Evolutionary conservation across 495 filamentous ascomycete species (phyloP), one percentile per base, ranked within the genome.

Genomic region (Talaromyces nanjingensis): DNA sequence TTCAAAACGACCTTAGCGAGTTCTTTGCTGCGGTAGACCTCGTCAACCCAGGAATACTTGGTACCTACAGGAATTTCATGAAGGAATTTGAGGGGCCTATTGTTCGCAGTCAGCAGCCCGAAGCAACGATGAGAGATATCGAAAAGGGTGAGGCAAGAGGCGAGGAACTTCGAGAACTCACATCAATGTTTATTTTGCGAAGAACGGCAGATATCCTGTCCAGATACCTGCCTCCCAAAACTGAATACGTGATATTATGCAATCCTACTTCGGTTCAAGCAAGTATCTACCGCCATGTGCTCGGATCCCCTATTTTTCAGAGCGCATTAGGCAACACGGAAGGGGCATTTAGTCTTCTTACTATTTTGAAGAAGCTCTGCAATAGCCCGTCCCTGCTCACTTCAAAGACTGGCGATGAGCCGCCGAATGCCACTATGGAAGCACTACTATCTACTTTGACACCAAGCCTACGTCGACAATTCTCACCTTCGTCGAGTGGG

Each of bases 11-110:
- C 69, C 73, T 93, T 34, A 84, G 83, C 58, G 90, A 93, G 66
- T 92, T 92, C 74, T 91, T 85, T 70, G 85, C 83, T 22, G 89
- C 90, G 72, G 88, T 91, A 5, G 89, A 93, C 69, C 86, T 92
- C 58, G 86, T 92, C 67, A 93, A 93, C 69, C 89, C 90, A 0
- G 88, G 87, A 3, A 72, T 91, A 22, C 76, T 93, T 9, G 87
- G 87, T 29, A 85, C 79, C 20, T 86, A 87, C 69, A 81, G 85
- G 47, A 80, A 83, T 2, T 93, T 93, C 68, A 86, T 87, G 66
- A 83, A 80, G 45, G 84, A 91, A 54, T 92, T 91, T 63, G 90
- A 93, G 69, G 77, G 68, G 1, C 90, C 89, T 0, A 92, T 93
- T 42, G 72, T 91, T 45, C 86, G 83, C 65, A 88, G 87, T 66